Percentiles rank a stretch among this genome's conserved stretches.
Conservation (phyloP, 345 rosid species). For the Psidium friedrichsthalianum region DNA sequence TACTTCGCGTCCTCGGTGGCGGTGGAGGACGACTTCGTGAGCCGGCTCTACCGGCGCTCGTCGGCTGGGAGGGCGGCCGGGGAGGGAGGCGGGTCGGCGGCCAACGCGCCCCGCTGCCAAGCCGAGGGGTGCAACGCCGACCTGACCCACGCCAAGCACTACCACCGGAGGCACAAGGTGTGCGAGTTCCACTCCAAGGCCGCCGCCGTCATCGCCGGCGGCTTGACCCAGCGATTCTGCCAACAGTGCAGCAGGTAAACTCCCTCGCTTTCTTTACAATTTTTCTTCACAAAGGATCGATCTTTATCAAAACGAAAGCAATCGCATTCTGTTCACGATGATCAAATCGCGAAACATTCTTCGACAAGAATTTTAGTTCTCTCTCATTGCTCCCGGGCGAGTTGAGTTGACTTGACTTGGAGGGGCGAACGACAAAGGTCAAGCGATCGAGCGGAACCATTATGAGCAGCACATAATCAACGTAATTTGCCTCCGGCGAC, state of each 20-base stretch:
- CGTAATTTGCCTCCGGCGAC: background rate
- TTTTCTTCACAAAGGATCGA: background rate
- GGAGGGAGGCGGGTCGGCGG: conserved; percentile 10
- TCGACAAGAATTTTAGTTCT: background rate
- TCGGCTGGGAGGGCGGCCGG: conserved; percentile 39
- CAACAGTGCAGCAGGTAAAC: conserved; percentile 96
- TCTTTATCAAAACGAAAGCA: background rate
- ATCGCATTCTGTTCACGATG: background rate
- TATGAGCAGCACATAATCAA: background rate
- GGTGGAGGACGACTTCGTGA: conserved; percentile 83
- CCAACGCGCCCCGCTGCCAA: conserved; percentile 69
- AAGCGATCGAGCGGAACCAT: background rate
- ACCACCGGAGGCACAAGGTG: conserved; percentile 95
- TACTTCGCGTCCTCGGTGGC: conserved; percentile 53
- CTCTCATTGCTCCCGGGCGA: background rate
- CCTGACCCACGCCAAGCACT: conserved; percentile 86
- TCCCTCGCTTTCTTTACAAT: background rate
- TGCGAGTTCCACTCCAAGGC: conserved; percentile 98
- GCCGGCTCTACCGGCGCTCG: conserved; percentile 74
- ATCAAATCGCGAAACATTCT: background rate
- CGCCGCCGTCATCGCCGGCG: conserved; percentile 74
- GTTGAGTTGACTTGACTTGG: background rate
- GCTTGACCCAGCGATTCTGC: conserved; percentile 95
- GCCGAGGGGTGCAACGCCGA: conserved; percentile 97
- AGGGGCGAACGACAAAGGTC: background rate